These are phyloP conservation scores for Penicillium argentinense DNA, from an alignment of 495 filamentous ascomycete species.

Conservation along the genomic window DNA sequence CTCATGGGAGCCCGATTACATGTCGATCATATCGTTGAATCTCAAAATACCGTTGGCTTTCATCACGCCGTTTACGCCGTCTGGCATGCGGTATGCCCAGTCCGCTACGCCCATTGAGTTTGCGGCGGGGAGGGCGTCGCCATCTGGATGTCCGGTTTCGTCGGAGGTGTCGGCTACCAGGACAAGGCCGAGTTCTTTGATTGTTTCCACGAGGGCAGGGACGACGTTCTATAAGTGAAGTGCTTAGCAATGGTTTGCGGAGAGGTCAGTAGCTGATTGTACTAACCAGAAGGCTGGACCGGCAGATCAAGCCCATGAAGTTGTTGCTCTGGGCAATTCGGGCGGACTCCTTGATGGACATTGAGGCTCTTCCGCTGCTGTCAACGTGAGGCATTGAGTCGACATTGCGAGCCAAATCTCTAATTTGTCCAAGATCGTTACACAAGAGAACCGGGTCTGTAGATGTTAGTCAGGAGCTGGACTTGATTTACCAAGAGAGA, in stretches of 20 bases:
- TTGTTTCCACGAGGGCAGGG: conserved; percentile 84
- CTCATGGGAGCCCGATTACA: too few relatives aligned
- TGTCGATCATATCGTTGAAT: conserved; percentile 94
- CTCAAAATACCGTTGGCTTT: conserved; percentile 81
- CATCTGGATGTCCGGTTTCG: conserved; percentile 33
- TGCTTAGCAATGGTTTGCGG: conserved; percentile 18
- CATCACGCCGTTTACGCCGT: conserved; percentile 83
- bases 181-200: conserved; percentile 91
- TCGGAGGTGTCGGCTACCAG: conserved; percentile 84
- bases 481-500: neutral
- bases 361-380: conserved; percentile 67
- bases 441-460: conserved; percentile 88
- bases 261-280: neutral
- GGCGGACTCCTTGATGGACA: conserved; percentile 92
- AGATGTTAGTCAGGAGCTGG: conserved; percentile 4
- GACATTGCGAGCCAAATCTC: conserved; percentile 46
- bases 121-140: conserved; percentile 50
- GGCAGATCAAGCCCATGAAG: conserved; percentile 95
- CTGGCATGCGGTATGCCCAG: conserved; percentile 51
- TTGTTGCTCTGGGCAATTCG: conserved; percentile 93
- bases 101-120: conserved; percentile 39
- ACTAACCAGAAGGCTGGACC: conserved; percentile 78
- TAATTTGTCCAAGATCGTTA: conserved; percentile 75
- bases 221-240: conserved; percentile 70
- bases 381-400: conserved; percentile 44